Conservation (phyloP, 176 grass and related monocot species). For the Poa pratensis region DNA sequence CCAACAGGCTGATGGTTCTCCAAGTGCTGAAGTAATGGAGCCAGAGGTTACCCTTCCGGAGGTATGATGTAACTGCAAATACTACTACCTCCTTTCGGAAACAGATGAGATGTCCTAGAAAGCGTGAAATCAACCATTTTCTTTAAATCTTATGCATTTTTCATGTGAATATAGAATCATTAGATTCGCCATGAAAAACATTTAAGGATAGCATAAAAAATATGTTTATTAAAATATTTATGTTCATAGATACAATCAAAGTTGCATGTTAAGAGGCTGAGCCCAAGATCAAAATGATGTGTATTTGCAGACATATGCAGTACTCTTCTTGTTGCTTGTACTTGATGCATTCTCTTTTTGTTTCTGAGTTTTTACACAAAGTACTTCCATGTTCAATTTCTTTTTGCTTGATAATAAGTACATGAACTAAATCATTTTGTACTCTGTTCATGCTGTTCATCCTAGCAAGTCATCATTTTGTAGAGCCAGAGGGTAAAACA, state of each 20-base stretch:
- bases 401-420: background rate
- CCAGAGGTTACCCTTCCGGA: conserved; percentile 25
- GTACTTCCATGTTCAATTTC: background rate
- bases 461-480: background rate
- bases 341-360: conserved; percentile 20
- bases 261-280: background rate
- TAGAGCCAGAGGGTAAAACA: background rate
- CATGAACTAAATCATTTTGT: background rate
- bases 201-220: background rate
- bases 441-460: background rate
- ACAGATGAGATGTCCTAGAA: background rate
- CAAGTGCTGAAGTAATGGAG: conserved; percentile 15
- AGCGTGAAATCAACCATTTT: background rate
- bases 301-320: background rate
- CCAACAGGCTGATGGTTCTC: background rate
- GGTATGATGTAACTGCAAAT: conserved; percentile 2
- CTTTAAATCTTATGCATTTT: background rate
- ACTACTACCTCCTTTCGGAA: background rate
- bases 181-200: background rate
- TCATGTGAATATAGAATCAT: background rate
- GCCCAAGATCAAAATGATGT: background rate
- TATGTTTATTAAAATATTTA: background rate
- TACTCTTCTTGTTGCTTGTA: background rate
- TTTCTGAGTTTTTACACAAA: background rate
- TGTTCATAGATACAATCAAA: background rate